phyloP scores from a whole-genome alignment of 2,329 filamentous ascomycete species.

The Cladosporium cucumerinum region DNA sequence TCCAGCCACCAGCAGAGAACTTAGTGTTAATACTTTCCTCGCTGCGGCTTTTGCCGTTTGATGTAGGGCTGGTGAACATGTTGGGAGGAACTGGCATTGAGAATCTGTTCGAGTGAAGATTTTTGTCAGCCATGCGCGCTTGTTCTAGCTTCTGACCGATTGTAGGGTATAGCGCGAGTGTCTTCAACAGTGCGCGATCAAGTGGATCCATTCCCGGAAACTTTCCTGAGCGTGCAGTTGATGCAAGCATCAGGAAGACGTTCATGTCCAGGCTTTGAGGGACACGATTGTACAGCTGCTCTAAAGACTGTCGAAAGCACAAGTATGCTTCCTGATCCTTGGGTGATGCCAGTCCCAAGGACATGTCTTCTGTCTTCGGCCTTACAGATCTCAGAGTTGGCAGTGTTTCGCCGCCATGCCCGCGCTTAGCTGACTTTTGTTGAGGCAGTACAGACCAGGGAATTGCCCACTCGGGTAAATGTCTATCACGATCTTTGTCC shows the following conservation, averaged over 20 bases:
- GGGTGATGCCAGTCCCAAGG: background rate
- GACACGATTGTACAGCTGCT: conserved; percentile 13
- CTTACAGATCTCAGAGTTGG: background rate
- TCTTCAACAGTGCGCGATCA: background rate
- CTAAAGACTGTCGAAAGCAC: background rate
- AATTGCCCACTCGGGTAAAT: conserved; percentile 30
- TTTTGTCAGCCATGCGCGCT: conserved; percentile 25
- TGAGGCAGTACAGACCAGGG: conserved; percentile 25
- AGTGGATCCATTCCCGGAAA: background rate
- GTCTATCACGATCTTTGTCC: conserved; percentile 14
- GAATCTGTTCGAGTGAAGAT: conserved; percentile 29
- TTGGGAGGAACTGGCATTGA: conserved; percentile 28
- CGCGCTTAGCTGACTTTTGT: conserved; percentile 6
- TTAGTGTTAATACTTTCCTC: conserved; percentile 50
- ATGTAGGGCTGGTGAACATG: conserved; percentile 21
- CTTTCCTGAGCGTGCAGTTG: conserved; percentile 20
- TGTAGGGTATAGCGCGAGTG: background rate
- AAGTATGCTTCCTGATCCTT: conserved; percentile 6
- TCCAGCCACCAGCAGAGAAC: conserved; percentile 47
- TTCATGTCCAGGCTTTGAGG: conserved; percentile 24
- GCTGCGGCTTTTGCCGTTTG: conserved; percentile 44
- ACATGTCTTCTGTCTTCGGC: background rate
- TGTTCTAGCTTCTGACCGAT: background rate
- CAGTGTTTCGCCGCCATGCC: background rate
- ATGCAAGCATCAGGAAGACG: conserved; percentile 27